These are phyloP conservation scores for Trichoderma atrobrunneum DNA, from an alignment of 2,329 filamentous ascomycete genomes.

Conservation along the genomic window DNA sequence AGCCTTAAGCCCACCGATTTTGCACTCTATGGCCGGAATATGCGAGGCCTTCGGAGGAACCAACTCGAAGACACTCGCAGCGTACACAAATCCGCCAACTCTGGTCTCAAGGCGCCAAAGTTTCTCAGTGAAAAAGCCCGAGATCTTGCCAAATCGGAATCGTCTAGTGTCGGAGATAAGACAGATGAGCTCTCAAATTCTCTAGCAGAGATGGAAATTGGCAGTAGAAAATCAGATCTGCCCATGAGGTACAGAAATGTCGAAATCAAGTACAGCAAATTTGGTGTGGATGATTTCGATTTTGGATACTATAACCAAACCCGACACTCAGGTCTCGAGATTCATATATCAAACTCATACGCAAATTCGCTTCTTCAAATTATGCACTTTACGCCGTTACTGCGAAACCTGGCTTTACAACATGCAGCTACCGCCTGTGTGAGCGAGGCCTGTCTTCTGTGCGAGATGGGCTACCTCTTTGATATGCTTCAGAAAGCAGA, in stretches of 20 bases:
- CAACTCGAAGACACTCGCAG: conserved; percentile 76
- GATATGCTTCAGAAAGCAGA: conserved; percentile 98
- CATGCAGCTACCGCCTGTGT: conserved; percentile 85
- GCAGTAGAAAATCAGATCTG: conserved; percentile 75
- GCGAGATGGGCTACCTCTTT: conserved; percentile 91
- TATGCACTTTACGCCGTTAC: conserved; percentile 82
- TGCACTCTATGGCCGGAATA: conserved; percentile 75
- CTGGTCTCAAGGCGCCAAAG: conserved; percentile 71
- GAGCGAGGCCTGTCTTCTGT: conserved; percentile 80
- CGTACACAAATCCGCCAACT: conserved; percentile 56
- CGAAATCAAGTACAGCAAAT: conserved; percentile 98
- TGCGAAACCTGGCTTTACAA: conserved; percentile 83
- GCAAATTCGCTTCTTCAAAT: conserved; percentile 90
- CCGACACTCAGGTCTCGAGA: conserved; percentile 85
- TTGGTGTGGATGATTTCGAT: conserved; percentile 98
- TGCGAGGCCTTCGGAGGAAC: conserved; percentile 70
- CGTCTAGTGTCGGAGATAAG: conserved; percentile 41
- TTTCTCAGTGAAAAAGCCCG: conserved; percentile 92
- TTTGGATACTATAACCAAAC: conserved; percentile 97
- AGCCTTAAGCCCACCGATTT: conserved; percentile 70
- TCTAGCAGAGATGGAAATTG: conserved; percentile 66
- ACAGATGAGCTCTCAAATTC: conserved; percentile 60
- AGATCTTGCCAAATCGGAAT: conserved; percentile 54
- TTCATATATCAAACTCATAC: conserved; percentile 95
- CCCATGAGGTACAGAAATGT: conserved; percentile 88